Evolutionary conservation across 768 basidiomycete genomes (phyloP).

Genomic region (Glaciozyma martinii): DNA sequence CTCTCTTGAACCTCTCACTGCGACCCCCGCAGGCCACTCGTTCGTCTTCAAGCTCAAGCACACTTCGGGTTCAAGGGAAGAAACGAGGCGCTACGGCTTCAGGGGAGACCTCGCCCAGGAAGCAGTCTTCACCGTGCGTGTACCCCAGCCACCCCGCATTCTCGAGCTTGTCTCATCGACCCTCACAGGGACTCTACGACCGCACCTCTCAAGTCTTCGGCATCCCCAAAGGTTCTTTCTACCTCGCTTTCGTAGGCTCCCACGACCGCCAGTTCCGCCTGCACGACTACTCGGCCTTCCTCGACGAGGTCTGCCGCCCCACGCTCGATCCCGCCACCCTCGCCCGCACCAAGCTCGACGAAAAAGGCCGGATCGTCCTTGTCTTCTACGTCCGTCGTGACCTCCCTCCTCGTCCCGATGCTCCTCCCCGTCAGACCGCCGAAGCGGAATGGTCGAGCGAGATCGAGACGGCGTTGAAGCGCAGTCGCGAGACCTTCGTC

Average conservation of each 20-base stretch:
- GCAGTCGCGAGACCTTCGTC: too few species aligned
- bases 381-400: conserved; percentile 19
- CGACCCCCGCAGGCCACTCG: background rate
- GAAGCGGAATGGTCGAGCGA: background rate
- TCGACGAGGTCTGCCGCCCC: conserved; percentile 11
- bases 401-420: background rate
- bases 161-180: background rate
- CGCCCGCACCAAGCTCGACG: conserved; percentile 14
- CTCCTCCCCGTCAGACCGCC: background rate
- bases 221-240: conserved; percentile 8
- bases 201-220: conserved; percentile 22
- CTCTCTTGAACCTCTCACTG: too few species aligned
- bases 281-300: conserved; percentile 8
- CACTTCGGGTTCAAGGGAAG: background rate
- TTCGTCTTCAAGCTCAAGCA: conserved; percentile 29
- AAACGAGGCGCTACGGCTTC: conserved; percentile 23
- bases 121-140: conserved; percentile 17
- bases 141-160: background rate
- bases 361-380: conserved; percentile 26
- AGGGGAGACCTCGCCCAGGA: conserved; percentile 5
- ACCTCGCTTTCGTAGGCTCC: conserved; percentile 15
- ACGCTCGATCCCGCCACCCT: background rate
- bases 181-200: conserved; percentile 22
- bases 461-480: background rate
- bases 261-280: conserved; percentile 12